phyloP scores from a whole-genome alignment of 805 yeast species.

The Yarrowia porcina region DNA sequence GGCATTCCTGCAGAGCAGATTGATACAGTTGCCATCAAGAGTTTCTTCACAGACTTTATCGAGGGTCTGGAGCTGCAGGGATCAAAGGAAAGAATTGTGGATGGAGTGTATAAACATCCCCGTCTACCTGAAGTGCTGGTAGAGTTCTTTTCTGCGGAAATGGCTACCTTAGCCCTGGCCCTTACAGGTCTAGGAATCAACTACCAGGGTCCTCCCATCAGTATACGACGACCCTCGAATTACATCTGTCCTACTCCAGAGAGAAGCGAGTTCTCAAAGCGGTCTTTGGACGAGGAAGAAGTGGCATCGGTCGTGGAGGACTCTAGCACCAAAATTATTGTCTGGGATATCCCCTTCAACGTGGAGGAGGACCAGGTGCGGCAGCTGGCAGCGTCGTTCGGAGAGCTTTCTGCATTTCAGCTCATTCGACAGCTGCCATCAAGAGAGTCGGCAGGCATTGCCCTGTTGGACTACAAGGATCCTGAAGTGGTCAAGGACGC shows the following conservation, averaged over 20 bases:
- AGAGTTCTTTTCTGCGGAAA: constrained; percentile 49
- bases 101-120: constrained; percentile 19
- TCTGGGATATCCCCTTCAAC: constrained; percentile 9
- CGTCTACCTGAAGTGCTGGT: constrained; percentile 33
- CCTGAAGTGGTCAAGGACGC: constrained; percentile 34
- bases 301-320: constrained; percentile 27
- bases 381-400: constrained; percentile 22
- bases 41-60: constrained; percentile 11
- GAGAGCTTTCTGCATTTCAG: constrained; percentile 35
- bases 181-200: constrained; percentile 36
- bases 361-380: neutral
- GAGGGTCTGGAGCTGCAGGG: constrained; percentile 20
- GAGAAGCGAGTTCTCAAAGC: neutral
- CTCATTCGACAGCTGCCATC: constrained; percentile 20
- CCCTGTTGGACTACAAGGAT: constrained; percentile 29
- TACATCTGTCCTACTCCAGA: constrained; percentile 41
- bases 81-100: constrained; percentile 23
- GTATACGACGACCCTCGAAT: constrained; percentile 46
- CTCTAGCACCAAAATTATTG: constrained; percentile 7
- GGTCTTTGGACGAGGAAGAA: constrained; percentile 1
- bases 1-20: constrained; percentile 11
- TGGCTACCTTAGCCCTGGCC: constrained; percentile 56
- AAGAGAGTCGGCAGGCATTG: constrained; percentile 10
- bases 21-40: constrained; percentile 24
- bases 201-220: constrained; percentile 35